These are phyloP conservation scores for Carex kokanica DNA, from an alignment of 176 grass and related monocot species.

Conservation along the genomic window DNA sequence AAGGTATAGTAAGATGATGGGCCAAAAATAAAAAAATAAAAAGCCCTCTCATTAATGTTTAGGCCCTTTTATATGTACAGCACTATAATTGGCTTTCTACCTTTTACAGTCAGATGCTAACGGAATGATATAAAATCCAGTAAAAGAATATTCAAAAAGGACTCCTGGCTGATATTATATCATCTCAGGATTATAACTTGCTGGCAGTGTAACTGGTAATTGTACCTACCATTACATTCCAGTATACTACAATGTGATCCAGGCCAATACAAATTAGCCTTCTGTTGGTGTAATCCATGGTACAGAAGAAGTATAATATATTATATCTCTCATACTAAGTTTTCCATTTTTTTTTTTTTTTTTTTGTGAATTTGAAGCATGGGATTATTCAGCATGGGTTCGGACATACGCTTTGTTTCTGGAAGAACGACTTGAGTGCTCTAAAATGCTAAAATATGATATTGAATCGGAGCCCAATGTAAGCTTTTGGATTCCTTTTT, in stretches of 20 bases:
- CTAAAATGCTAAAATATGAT: constrained; percentile 77
- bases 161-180: not conserved
- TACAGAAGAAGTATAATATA: not conserved
- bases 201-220: not conserved
- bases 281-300: not conserved
- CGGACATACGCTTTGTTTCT: constrained; percentile 76
- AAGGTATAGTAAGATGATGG: not conserved
- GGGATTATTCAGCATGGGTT: constrained; percentile 90
- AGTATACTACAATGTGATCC: not conserved
- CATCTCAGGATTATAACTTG: not conserved
- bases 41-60: not conserved
- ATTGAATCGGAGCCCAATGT: constrained; percentile 67
- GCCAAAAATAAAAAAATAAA: not conserved
- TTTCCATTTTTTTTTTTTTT: not conserved
- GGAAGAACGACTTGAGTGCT: constrained; percentile 81
- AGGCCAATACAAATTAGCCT: not conserved
- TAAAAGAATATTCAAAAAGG: not conserved
- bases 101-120: not conserved
- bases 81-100: not conserved
- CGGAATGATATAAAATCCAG: not conserved
- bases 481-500: constrained; percentile 33
- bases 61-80: not conserved
- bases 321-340: not conserved
- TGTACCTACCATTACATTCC: not conserved
- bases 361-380: constrained; percentile 44